Evolutionary conservation across 805 yeast genomes (phyloP).

Genomic region (Cyberlindnera saturnus): DNA sequence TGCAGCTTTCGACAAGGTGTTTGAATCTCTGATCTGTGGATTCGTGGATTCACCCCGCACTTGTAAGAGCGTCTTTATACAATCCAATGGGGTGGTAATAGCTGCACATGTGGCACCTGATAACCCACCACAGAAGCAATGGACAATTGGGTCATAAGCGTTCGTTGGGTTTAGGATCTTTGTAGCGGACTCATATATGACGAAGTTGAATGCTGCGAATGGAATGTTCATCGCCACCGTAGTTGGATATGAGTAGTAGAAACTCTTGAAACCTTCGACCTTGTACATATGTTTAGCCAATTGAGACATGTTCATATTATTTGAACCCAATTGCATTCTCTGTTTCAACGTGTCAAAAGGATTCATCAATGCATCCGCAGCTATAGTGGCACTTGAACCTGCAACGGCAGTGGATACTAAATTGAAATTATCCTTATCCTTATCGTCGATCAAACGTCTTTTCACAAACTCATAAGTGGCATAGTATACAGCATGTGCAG

Average conservation of each 20-base stretch:
- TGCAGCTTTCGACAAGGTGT: conserved; percentile 69
- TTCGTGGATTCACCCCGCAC: conserved; percentile 56
- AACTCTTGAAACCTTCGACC: conserved; percentile 70
- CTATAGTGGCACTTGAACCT: conserved; percentile 89
- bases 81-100: conserved; percentile 88
- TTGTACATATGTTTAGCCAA: conserved; percentile 44
- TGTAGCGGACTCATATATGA: conserved; percentile 83
- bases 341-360: conserved; percentile 96
- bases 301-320: conserved; percentile 21
- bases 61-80: conserved; percentile 86
- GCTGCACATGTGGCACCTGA: conserved; percentile 97
- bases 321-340: conserved; percentile 68
- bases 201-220: conserved; percentile 90
- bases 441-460: conserved; percentile 28
- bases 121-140: conserved; percentile 87
- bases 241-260: conserved; percentile 90
- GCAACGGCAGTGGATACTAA: conserved; percentile 81
- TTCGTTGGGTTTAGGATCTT: conserved; percentile 72
- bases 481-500: conserved; percentile 96
- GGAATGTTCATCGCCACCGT: conserved; percentile 90
- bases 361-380: conserved; percentile 93
- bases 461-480: conserved; percentile 82
- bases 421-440: conserved; percentile 40
- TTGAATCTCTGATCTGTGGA: conserved; percentile 44
- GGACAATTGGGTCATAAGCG: conserved; percentile 80